These are phyloP conservation scores for Pythium sukuiense DNA, from an alignment of 352 stramenopile genomes.

Conservation along the genomic window DNA sequence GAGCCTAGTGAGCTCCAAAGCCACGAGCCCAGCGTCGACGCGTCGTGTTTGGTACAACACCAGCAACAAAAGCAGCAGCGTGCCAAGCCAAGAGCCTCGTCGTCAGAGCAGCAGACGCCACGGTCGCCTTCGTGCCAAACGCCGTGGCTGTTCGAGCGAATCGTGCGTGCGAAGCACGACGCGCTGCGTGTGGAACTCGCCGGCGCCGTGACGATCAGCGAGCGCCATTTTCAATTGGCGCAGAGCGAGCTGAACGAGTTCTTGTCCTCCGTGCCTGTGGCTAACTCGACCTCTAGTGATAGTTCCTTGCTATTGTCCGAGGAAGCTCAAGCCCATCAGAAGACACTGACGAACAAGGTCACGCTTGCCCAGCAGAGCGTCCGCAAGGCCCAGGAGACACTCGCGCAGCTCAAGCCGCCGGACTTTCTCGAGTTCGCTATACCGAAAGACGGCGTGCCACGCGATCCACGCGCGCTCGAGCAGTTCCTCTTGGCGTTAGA, in stretches of 20 bases:
- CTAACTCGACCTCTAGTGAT: conserved; percentile 6
- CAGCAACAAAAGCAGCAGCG: conserved; percentile 8
- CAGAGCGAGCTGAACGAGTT: conserved; percentile 32
- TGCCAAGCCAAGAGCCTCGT: background rate
- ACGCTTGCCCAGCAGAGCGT: conserved; percentile 50
- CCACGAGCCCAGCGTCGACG: conserved; percentile 21
- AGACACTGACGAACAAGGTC: conserved; percentile 46
- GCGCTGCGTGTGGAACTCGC: conserved; percentile 40
- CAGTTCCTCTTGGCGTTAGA: conserved; percentile 44
- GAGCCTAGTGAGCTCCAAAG: conserved; percentile 37
- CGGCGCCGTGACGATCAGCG: conserved; percentile 35
- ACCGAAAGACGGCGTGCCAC: conserved; percentile 35
- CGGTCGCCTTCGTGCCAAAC: conserved; percentile 1
- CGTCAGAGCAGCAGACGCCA: background rate
- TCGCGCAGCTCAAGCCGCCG: conserved; percentile 38
- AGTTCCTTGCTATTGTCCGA: background rate
- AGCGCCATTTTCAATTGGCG: conserved; percentile 46
- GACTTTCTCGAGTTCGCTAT: conserved; percentile 63
- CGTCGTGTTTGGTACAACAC: conserved; percentile 14
- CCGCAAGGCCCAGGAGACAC: conserved; percentile 34
- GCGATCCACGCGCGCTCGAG: conserved; percentile 25
- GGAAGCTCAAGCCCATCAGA: conserved; percentile 24
- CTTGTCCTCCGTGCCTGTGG: conserved; percentile 2
- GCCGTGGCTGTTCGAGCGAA: conserved; percentile 50
- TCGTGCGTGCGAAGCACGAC: conserved; percentile 50